phyloP scores from a whole-genome alignment of 495 filamentous ascomycete species.

The Tuber aestivum region DNA sequence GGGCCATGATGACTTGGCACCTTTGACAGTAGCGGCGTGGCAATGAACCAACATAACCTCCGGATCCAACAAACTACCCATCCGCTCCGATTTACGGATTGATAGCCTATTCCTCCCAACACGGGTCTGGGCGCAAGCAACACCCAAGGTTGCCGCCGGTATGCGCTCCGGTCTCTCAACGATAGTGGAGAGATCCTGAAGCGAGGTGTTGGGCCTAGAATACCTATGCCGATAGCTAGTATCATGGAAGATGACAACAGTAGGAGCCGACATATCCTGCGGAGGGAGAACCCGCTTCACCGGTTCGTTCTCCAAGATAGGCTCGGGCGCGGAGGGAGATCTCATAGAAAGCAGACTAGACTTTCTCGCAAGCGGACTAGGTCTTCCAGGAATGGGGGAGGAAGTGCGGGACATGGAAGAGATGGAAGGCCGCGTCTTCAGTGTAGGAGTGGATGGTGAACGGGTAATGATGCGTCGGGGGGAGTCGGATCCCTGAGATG shows the following conservation, averaged over 20 bases:
- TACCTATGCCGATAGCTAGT: conserved; percentile 89
- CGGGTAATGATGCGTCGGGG: conserved; percentile 26
- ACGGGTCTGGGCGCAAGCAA: conserved; percentile 81
- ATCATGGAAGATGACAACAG: conserved; percentile 80
- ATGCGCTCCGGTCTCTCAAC: conserved; percentile 91
- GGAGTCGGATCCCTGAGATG: conserved; percentile 30
- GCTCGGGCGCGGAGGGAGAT: conserved; percentile 35
- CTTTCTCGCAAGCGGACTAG: conserved; percentile 22
- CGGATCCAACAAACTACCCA: conserved; percentile 36
- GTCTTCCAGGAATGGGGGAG: conserved; percentile 11
- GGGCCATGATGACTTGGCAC: conserved; percentile 45
- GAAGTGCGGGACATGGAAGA: conserved; percentile 25
- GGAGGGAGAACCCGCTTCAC: conserved; percentile 26
- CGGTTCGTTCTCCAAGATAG: conserved; percentile 16
- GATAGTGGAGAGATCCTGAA: conserved; percentile 61
- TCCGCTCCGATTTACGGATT: conserved; percentile 33
- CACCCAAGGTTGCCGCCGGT: conserved; percentile 71
- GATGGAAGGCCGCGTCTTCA: conserved; percentile 38
- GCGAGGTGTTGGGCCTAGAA: conserved; percentile 68
- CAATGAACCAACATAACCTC: conserved; percentile 51
- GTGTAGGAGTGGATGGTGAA: conserved; percentile 40
- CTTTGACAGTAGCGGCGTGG: conserved; percentile 46
- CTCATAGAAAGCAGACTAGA: conserved; percentile 33
- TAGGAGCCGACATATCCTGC: conserved; percentile 51
- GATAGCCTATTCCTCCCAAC: conserved; percentile 59